Evolutionary conservation across 495 filamentous ascomycete species (phyloP).

Genomic region (Penicillium cinerascens): DNA sequence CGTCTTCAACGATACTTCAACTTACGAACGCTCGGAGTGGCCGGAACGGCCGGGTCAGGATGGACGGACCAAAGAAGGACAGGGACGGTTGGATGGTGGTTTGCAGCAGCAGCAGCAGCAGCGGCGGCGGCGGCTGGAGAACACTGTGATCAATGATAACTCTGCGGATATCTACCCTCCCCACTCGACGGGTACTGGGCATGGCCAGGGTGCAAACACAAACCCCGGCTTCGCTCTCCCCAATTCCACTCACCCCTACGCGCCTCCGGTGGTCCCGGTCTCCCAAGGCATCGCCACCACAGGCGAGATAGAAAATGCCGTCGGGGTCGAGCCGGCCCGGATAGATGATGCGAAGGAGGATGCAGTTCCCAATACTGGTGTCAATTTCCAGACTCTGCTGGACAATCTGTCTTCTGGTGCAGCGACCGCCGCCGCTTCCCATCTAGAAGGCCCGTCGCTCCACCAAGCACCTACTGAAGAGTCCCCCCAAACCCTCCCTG

Average conservation of each 20-base stretch:
- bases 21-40: conserved; percentile 37
- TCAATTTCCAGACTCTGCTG: conserved; percentile 51
- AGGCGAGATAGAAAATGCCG: conserved; percentile 34
- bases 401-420: conserved; percentile 45
- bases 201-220: conserved; percentile 1
- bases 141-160: conserved; percentile 19
- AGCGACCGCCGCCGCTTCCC: conserved; percentile 30
- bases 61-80: conserved; percentile 20
- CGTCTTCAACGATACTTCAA: conserved; percentile 64
- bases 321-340: conserved; percentile 15
- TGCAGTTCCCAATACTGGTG: conserved; percentile 27
- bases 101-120: conserved; percentile 20
- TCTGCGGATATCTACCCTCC: conserved; percentile 29
- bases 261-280: conserved; percentile 49
- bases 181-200: conserved; percentile 21
- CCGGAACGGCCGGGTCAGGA: conserved; percentile 12
- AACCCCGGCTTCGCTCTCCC: conserved; percentile 27
- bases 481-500: conserved; percentile 40
- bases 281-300: conserved; percentile 39
- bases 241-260: conserved; percentile 38
- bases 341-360: conserved; percentile 25
- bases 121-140: too few relatives aligned
- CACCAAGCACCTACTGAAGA: conserved; percentile 37
- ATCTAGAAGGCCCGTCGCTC: conserved; percentile 29
- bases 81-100: conserved; percentile 22